phyloP scores from a whole-genome alignment of 2,329 filamentous ascomycete genomes.

The Phyllosticta citrichinensis region DNA sequence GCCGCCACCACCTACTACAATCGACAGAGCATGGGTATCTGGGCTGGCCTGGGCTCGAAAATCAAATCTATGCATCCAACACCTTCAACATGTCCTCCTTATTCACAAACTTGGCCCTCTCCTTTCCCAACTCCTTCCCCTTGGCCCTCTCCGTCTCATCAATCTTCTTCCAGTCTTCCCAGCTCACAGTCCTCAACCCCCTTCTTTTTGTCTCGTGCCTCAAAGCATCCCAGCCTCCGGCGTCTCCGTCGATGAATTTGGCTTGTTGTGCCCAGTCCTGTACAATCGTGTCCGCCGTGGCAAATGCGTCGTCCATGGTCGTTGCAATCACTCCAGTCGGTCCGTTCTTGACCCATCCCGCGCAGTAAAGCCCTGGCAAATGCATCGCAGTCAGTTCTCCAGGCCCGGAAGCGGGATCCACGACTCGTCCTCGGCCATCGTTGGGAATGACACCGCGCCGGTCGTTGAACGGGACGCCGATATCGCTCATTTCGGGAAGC shows the following conservation, averaged over 20 bases:
- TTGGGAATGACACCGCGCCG: conserved; percentile 69
- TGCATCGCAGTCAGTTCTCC: conserved; percentile 36
- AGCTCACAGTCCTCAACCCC: conserved; percentile 57
- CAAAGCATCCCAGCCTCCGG: conserved; percentile 68
- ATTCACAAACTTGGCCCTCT: conserved; percentile 57
- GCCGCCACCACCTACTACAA: too few relatives aligned
- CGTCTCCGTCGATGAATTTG: conserved; percentile 37
- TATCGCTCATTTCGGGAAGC: conserved; percentile 60
- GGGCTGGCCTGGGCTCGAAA: too few relatives aligned
- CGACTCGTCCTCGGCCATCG: conserved; percentile 67
- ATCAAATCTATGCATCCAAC: conserved; percentile 17
- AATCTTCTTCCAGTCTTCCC: conserved; percentile 80
- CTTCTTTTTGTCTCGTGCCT: conserved; percentile 46
- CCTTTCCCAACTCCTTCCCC: conserved; percentile 61
- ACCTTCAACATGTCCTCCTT: conserved; percentile 49
- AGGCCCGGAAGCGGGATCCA: conserved; percentile 27
- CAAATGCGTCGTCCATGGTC: conserved; percentile 91
- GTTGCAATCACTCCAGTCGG: conserved; percentile 93
- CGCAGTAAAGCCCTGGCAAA: conserved; percentile 73
- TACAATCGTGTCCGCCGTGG: conserved; percentile 72
- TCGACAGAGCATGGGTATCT: too few relatives aligned
- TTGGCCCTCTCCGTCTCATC: conserved; percentile 64
- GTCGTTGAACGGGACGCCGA: conserved; percentile 70
- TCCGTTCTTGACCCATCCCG: conserved; percentile 92
- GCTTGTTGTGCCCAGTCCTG: conserved; percentile 56